A percentile compares a stretch with the other conserved stretches of the same genome.
Conservation (phyloP, 257 asterid genomes). For the Solanum appendiculatum region DNA sequence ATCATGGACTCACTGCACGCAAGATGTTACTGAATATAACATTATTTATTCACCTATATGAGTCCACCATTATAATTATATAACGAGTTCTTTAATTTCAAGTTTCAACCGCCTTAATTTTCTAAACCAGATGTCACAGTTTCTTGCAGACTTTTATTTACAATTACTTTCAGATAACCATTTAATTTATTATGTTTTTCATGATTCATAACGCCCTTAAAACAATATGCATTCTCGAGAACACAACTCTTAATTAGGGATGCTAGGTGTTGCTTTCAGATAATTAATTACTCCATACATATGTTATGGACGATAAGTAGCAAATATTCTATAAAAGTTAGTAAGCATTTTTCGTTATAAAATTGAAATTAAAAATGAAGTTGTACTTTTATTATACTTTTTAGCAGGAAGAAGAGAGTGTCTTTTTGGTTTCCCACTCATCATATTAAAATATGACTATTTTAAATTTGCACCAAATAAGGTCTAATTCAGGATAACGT, state of each 20-base stretch:
- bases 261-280: neutral
- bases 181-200: neutral
- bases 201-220: neutral
- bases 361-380: no score
- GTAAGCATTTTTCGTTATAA: neutral
- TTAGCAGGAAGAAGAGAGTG: neutral
- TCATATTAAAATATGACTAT: no score
- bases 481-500: accelerated
- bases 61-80: neutral
- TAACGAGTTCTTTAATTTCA: neutral
- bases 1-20: neutral
- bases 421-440: accelerated
- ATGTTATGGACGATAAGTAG: no score
- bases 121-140: neutral
- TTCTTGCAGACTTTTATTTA: neutral
- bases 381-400: no score
- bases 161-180: neutral
- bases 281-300: neutral
- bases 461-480: neutral
- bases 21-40: neutral
- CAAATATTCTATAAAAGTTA: no score
- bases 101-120: neutral
- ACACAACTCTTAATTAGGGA: neutral
- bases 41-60: neutral
- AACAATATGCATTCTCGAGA: neutral